Percentiles rank a stretch among this genome's conserved stretches.
These are phyloP conservation scores for Przewalskia tangutica DNA, from an alignment of 257 asterid genomes.

Conservation along the genomic window DNA sequence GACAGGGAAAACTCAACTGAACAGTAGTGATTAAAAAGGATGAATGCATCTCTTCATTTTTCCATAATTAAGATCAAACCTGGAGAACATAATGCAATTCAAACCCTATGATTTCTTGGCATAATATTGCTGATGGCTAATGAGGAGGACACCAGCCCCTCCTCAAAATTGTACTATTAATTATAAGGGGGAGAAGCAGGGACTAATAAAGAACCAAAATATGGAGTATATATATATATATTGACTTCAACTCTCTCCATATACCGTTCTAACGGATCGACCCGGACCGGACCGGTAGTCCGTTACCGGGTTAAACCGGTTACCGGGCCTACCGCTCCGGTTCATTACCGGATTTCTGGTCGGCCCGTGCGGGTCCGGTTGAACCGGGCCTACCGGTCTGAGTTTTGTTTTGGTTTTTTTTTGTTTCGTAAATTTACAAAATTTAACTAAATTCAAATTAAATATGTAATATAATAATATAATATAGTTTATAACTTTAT, in stretches of 20 bases:
- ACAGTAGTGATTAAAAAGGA: neutral
- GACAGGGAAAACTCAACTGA: neutral
- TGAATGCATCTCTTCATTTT: neutral
- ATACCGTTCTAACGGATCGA: too few species aligned
- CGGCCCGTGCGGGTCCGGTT: too few species aligned
- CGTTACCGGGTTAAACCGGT: too few species aligned
- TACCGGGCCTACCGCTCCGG: too few species aligned
- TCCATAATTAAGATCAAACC: neutral
- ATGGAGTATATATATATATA: neutral
- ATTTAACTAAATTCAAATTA: too few species aligned
- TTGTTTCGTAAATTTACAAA: too few species aligned
- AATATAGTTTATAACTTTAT: too few species aligned
- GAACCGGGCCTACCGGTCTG: too few species aligned
- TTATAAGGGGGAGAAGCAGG: neutral
- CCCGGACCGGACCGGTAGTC: too few species aligned
- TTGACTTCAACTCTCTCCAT: neutral
- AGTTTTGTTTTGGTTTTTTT: too few species aligned
- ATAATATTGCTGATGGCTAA: neutral
- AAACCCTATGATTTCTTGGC: neutral
- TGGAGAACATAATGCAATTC: neutral
- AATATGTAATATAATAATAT: too few species aligned
- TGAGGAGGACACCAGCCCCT: neutral
- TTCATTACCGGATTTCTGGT: too few species aligned
- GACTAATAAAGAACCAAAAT: neutral
- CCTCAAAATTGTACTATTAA: neutral